Evolutionary conservation across 2,329 filamentous ascomycete species (phyloP), one percentile per base, ranked within the genome.

Genomic region (Lachnellula cervina): DNA sequence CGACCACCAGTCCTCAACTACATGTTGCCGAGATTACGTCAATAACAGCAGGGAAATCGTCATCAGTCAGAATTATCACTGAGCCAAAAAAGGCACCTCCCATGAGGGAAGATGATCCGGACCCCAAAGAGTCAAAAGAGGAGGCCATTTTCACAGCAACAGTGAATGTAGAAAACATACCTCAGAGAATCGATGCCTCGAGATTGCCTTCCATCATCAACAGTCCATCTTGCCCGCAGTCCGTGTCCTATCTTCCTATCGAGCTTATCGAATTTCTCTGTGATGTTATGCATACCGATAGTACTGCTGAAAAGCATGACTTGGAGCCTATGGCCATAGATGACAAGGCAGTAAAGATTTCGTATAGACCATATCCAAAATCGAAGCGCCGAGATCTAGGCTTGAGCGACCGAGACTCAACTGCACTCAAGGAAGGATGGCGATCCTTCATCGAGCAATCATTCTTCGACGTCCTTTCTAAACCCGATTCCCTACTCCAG

Each of bases 401-500:
- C 11, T 44, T 48, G 37, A 34, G 17, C 21, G 28, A 17, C 14
- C 8, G 14, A 19, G 21, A 37, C 35, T 32, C 5, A 21, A 32
- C 7, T 55, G 52, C 51, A 35, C 59, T 28, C 51, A 51, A 57
- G 37, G 51, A 59, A 9, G 60, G 81, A 56, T 87, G 84, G 81
- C 80, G 77, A 59, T 66, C 75, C 1, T 88, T 88, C 62, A 76
- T 81, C 34, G 80, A 86, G 59, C 85, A 88, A 64, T 82, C 80
- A 49, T 71, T 88, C 6, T 88, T 87, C 66, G 80, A 80, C 61
- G 78, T 85, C 6, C 73, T 88, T 48, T 83, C 81, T 61, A 77
- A 82, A 49, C 80, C 83, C 1, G 73, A 74, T 14, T 73, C 78
- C 5, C 70, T 83, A 8, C 70, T 86, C 28, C 71, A 70, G 38